These are phyloP conservation scores for Didymella pinodella DNA, from an alignment of 2,329 filamentous ascomycete species.

Conservation along the genomic window DNA sequence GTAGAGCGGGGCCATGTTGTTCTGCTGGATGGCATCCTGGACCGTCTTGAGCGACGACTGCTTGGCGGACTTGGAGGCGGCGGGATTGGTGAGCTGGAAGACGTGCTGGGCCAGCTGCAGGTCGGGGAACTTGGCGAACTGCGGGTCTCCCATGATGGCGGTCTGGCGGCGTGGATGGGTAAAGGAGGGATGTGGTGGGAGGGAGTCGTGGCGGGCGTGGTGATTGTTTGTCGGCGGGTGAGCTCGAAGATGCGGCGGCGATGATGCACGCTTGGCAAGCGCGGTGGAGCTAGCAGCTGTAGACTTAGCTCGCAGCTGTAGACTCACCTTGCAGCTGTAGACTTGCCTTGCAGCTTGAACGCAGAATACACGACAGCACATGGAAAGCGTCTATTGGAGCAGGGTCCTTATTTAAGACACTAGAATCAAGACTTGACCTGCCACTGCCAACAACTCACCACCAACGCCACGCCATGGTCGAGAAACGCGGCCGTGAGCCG, in stretches of 20 bases:
- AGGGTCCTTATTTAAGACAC: too few relatives aligned
- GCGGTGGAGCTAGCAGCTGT: conserved; percentile 4
- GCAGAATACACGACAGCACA: background rate
- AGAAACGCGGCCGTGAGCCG: conserved; percentile 37
- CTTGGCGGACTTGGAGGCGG: conserved; percentile 71
- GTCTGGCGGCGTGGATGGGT: conserved; percentile 10
- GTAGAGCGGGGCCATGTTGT: conserved; percentile 90
- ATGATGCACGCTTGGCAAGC: conserved; percentile 23
- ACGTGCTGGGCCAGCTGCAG: conserved; percentile 84
- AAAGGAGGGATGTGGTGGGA: conserved; percentile 13
- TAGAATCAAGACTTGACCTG: too few relatives aligned
- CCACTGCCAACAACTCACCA: background rate
- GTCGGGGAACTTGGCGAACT: conserved; percentile 85
- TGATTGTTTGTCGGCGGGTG: conserved; percentile 2
- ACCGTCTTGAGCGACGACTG: conserved; percentile 75
- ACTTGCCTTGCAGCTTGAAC: background rate
- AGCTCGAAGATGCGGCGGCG: conserved; percentile 11
- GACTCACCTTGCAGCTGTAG: background rate
- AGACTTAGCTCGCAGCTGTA: background rate
- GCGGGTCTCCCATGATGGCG: conserved; percentile 73
- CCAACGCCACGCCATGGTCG: conserved; percentile 29
- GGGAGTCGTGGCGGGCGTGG: background rate
- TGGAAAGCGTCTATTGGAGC: background rate
- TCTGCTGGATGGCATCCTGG: conserved; percentile 81
- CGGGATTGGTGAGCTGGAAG: conserved; percentile 84